Evolutionary conservation across 805 yeast species (phyloP), one percentile per base, ranked within the genome.

Genomic region (Zygosaccharomyces gambellarensis): DNA sequence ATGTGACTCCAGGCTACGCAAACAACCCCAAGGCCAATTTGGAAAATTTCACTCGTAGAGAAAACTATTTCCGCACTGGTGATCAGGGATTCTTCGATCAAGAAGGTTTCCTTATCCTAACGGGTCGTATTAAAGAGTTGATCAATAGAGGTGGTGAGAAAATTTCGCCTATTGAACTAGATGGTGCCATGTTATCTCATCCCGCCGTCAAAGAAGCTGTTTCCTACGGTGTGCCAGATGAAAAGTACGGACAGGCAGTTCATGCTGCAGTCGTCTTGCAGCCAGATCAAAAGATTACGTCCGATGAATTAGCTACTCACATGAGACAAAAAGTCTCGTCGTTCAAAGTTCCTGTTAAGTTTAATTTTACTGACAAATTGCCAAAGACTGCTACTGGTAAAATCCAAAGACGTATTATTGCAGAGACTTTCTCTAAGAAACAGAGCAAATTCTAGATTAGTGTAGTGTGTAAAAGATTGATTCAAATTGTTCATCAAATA

Each of bases 341-440:
- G 42, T 83, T 81, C 70, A 84, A 84, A 67, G 71, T 84, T 10
- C 90, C 90, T 1, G 69, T 63, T 14, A 75, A 72, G 65, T 71
- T 81, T 40, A 81, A 71, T 62, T 77, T 84, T 59, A 80, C 83
- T 7, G 77, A 81, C 12, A 70, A 72, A 23, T 72, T 84, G 65
- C 90, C 90, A 54, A 84, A 84, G 72, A 82, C 88, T 2, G 85
- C 90, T 5, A 84, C 90, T 1, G 90, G 90, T 23, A 84, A 84
- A 71, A 80, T 85, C 48, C 89, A 85, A 68, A 74, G 90, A 61
- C 71, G 87, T 55, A 75, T 73, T 53, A 79, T 83, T 57, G 85
- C 84, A 4, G 71, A 70, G 50, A 74, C 78, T n/a, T 75, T 78
- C 57, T 69, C 72, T 0, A 71, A 73, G 64, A 56, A 64, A 36